Conservation (phyloP, 148 eudicot genomes). For the Amaranthus palmeri region DNA sequence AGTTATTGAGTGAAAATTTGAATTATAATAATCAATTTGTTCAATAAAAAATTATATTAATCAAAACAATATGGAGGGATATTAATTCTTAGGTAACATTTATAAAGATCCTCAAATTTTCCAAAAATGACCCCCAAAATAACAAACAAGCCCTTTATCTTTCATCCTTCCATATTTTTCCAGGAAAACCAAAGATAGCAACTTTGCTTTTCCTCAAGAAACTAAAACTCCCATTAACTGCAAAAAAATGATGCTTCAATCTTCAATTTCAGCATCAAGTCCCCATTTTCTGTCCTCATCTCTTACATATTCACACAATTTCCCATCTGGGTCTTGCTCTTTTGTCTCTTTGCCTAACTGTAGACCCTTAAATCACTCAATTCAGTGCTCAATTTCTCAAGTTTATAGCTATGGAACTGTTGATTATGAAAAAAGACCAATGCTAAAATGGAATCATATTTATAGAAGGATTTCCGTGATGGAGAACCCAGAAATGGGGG, state of each 20-base stretch:
- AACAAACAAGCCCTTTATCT: slow-evolving; percentile 10
- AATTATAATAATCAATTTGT: no score
- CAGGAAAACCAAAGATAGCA: no score
- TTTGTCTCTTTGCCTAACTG: slow-evolving; percentile 20
- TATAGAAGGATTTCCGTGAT: slow-evolving; percentile 48
- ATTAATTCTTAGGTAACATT: no score
- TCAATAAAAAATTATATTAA: no score
- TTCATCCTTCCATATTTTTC: not conserved
- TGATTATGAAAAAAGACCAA: slow-evolving; percentile 41
- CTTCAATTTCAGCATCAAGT: slow-evolving; percentile 31
- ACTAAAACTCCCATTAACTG: slow-evolving; percentile 26
- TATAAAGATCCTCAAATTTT: no score
- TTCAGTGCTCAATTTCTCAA: slow-evolving; percentile 37
- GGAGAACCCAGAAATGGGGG: slow-evolving; percentile 41
- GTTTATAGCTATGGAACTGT: slow-evolving; percentile 30
- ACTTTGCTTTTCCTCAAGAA: not conserved
- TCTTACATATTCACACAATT: slow-evolving; percentile 26
- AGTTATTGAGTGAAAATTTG: no score
- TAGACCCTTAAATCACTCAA: slow-evolving; percentile 7
- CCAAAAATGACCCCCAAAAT: no score
- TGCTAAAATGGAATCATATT: slow-evolving; percentile 42
- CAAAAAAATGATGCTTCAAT: slow-evolving; percentile 50
- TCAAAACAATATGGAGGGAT: no score
- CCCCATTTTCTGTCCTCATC: slow-evolving; percentile 24
- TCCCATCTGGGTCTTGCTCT: slow-evolving; percentile 41